These are phyloP conservation scores for Chara braunii DNA, from an alignment of 139 green algal species.

Conservation along the genomic window DNA sequence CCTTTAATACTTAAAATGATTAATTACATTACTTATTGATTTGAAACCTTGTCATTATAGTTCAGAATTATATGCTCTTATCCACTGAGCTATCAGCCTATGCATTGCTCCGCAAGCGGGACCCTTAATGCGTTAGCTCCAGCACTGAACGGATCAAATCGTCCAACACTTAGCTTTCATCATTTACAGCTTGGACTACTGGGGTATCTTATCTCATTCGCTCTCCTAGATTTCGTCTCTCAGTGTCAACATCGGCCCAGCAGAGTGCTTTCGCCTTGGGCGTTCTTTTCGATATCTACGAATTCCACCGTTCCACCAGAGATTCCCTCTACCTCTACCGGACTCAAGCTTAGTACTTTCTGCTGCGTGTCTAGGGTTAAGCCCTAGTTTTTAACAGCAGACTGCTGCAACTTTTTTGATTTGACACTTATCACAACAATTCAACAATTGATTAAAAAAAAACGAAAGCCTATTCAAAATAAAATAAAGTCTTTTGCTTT, in stretches of 20 bases:
- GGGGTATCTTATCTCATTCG: slow-evolving; percentile 51
- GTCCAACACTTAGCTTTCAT: slow-evolving; percentile 36
- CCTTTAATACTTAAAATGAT: too few species aligned
- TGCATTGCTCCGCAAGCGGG: not conserved
- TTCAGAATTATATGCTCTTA: too few species aligned
- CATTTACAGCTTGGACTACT: slow-evolving; percentile 49
- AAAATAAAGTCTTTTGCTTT: too few species aligned
- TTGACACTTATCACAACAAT: too few species aligned
- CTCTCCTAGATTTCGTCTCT: slow-evolving; percentile 51
- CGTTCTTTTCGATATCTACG: slow-evolving; percentile 45
- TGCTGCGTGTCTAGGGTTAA: not conserved
- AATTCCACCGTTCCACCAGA: slow-evolving; percentile 44
- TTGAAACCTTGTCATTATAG: too few species aligned
- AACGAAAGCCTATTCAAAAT: too few species aligned
- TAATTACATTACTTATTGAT: too few species aligned
- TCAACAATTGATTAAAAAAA: too few species aligned
- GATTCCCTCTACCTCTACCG: slow-evolving; percentile 18
- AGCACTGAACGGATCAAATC: not conserved
- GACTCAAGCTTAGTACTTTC: not conserved
- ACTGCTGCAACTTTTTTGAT: too few species aligned
- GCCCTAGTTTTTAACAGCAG: not conserved
- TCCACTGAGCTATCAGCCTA: too few species aligned
- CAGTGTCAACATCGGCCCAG: slow-evolving; percentile 46
- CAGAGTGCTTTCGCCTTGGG: slow-evolving; percentile 44
- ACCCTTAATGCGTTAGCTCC: not conserved